A percentile compares a stretch with the other conserved stretches of the same genome.
These are phyloP conservation scores for Cucurbita moschata DNA, from an alignment of 306 rosid species.

Conservation along the genomic window DNA sequence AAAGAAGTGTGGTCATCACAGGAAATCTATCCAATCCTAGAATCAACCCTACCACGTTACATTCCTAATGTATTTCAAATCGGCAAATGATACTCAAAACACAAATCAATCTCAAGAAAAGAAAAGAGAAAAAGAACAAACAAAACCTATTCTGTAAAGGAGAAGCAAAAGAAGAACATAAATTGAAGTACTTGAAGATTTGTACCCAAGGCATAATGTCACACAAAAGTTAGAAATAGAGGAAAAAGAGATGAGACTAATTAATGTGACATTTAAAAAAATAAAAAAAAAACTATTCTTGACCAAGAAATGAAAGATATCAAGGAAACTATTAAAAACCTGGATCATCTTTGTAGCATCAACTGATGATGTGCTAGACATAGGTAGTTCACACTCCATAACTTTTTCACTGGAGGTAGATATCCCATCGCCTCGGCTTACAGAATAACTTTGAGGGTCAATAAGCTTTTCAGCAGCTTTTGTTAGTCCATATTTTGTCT, in stretches of 20 bases:
- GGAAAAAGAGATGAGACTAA: too few relatives aligned
- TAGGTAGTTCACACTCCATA: conserved; percentile 56
- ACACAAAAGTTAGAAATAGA: too few relatives aligned
- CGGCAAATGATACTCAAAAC: not conserved
- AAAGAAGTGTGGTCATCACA: not conserved
- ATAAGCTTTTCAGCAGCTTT: conserved; percentile 5
- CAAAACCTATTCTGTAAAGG: not conserved
- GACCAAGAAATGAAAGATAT: not conserved
- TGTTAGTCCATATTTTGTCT: conserved; percentile 4
- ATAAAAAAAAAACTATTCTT: too few relatives aligned
- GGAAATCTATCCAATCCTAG: not conserved
- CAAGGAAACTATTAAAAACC: conserved; percentile 18
- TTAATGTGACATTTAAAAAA: too few relatives aligned
- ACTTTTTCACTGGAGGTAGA: conserved; percentile 17
- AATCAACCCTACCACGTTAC: not conserved
- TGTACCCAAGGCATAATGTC: too few relatives aligned
- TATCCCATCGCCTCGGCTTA: conserved; percentile 10
- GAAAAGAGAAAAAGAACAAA: not conserved
- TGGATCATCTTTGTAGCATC: conserved; percentile 50
- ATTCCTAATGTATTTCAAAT: not conserved
- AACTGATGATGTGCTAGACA: conserved; percentile 24
- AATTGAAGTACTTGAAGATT: not conserved
- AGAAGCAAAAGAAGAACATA: not conserved
- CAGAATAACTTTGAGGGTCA: conserved; percentile 7
- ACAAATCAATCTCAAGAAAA: not conserved